Evolutionary conservation across 176 grass and related monocot genomes (phyloP).

Genomic region (Leersia perrieri): DNA sequence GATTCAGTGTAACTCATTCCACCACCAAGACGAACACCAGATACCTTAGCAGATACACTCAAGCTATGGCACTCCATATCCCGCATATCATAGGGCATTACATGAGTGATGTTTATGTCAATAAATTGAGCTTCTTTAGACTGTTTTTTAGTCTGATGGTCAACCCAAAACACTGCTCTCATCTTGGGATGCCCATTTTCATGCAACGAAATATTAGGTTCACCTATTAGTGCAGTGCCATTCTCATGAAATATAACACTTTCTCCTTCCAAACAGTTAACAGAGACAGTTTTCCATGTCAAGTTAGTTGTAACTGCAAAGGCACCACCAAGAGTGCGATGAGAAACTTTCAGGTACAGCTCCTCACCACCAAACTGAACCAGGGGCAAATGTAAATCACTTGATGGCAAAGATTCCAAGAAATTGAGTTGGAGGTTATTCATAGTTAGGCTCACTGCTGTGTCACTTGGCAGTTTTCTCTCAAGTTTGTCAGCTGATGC

Average conservation of each 20-base stretch:
- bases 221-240: constrained; percentile 20
- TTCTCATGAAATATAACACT: constrained; percentile 41
- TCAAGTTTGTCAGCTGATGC: constrained; percentile 38
- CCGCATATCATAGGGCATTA: constrained; percentile 83
- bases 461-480: constrained; percentile 94
- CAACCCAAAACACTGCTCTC: constrained; percentile 97
- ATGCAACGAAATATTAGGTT: constrained; percentile 28
- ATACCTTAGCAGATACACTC: constrained; percentile 75
- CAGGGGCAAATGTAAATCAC: constrained; percentile 51
- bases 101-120: constrained; percentile 81
- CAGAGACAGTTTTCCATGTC: constrained; percentile 69
- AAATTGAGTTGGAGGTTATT: constrained; percentile 85
- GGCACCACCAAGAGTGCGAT: constrained; percentile 95
- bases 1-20: constrained; percentile 94
- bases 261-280: constrained; percentile 92
- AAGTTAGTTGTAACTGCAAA: constrained; percentile 93
- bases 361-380: constrained; percentile 84
- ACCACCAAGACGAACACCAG: constrained; percentile 87
- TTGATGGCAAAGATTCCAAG: constrained; percentile 62
- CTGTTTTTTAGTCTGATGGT: constrained; percentile 58
- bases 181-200: constrained; percentile 72
- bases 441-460: constrained; percentile 80
- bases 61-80: constrained; percentile 98
- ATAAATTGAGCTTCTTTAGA: constrained; percentile 67
- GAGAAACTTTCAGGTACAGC: constrained; percentile 92